Base-by-base conservation (phyloP, 139 green algal genomes). In the Zygnema cylindricum region DNA sequence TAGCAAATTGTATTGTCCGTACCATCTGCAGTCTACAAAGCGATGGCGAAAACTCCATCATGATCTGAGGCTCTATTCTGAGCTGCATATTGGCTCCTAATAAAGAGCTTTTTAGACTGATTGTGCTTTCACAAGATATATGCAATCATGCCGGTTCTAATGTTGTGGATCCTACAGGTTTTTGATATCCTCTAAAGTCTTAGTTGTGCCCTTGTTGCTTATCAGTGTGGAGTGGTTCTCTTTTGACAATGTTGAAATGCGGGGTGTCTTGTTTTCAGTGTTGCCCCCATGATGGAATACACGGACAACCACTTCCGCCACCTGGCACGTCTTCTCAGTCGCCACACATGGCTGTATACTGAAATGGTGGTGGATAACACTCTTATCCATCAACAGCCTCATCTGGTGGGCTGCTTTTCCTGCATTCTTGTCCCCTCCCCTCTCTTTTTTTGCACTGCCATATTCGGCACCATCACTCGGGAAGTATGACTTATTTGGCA, bases 301-400 rank as follows among this genome's bases (percentile, higher is more conserved):
- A 94, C 92, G 21, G 82, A 91, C 77, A 35, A 41, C 2, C 92
- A 93, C 83, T 94, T 91, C 69, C 88, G 92, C 22, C 35, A 86
- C 11, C 36, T 92, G 84, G 82, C 83, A 22, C 89, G 93, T 25
- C 55, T 94, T 77, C 32, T 95, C 3, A 88, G 69, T 1, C 25
- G 11, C 0, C 69, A 86, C 40, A 90, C 92, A 36, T 92, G 82
- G 92, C 88, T 95, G 40, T 95, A 93, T 69, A 95, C 93, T 40
- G 93, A 95, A 86, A 95, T 95, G 93, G 87, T 93, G 0, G 81
- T 94, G 7, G 93, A 93, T 81, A 82, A 88, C n/a, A 94, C 91
- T 36, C 25, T 94, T 33, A 81, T 55, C 41, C 91, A 93, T 89
- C 39, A 81, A 25, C 81, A 87, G 42, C 81, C 71, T 11, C 3